These are phyloP conservation scores for Leishmania mexicana DNA, from an alignment of 208 protist species.

Conservation along the genomic window DNA sequence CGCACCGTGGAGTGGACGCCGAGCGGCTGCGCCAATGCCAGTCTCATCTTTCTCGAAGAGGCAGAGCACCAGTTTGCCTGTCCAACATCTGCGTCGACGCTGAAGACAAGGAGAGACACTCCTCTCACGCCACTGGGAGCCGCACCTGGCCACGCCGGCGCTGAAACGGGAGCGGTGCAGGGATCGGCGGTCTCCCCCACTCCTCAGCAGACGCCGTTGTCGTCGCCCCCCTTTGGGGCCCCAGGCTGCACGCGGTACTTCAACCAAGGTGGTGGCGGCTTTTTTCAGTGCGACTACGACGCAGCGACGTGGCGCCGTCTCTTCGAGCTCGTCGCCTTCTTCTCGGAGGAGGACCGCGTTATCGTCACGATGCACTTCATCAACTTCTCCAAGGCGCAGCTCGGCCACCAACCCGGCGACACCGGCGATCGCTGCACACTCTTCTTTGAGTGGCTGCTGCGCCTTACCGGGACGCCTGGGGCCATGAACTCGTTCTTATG, in stretches of 20 bases:
- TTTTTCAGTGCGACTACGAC: slow-evolving; percentile 74
- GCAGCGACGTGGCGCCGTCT: slow-evolving; percentile 58
- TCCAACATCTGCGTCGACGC: not conserved
- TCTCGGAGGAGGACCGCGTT: slow-evolving; percentile 63
- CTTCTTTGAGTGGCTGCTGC: slow-evolving; percentile 63
- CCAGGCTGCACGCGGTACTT: slow-evolving; percentile 36
- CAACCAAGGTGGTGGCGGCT: slow-evolving; percentile 50
- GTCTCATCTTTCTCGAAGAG: slow-evolving; percentile 23
- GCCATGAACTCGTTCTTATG: slow-evolving; percentile 65
- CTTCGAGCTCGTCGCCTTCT: slow-evolving; percentile 46
- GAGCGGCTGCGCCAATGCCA: slow-evolving; percentile 8
- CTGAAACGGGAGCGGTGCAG: not conserved
- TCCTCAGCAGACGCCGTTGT: not conserved
- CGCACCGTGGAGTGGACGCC: slow-evolving; percentile 21
- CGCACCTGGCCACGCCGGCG: not conserved
- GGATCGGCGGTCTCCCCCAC: not conserved
- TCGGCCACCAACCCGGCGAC: slow-evolving; percentile 53
- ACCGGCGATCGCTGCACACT: slow-evolving; percentile 55
- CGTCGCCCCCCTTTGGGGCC: not conserved
- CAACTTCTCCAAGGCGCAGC: slow-evolving; percentile 42
- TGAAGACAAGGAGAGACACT: not conserved
- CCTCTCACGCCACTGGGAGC: not conserved
- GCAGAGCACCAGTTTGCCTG: slow-evolving; percentile 15
- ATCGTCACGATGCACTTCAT: slow-evolving; percentile 62
- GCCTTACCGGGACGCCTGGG: slow-evolving; percentile 34